These are phyloP conservation scores for Comarum palustre DNA, from an alignment of 306 rosid genomes.

Conservation along the genomic window DNA sequence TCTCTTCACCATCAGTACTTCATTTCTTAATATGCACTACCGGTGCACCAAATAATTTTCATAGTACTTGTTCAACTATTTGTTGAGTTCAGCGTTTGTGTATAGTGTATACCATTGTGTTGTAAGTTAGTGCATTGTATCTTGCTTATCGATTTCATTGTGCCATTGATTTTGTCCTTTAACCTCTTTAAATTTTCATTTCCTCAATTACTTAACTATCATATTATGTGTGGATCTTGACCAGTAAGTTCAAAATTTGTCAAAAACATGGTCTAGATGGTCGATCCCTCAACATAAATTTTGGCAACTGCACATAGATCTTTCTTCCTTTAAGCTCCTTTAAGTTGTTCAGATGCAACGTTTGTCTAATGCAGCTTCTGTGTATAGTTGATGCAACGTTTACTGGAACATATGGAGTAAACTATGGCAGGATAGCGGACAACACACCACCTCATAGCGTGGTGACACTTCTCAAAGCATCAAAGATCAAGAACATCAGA, in stretches of 20 bases:
- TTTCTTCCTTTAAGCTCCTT: neutral
- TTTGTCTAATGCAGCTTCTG: slow-evolving; percentile 13
- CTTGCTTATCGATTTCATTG: neutral
- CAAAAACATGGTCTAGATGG: neutral
- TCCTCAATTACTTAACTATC: neutral
- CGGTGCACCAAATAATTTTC: too few relatives aligned
- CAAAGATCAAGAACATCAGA: slow-evolving; percentile 67
- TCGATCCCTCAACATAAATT: neutral
- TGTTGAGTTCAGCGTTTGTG: neutral
- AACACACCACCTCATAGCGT: slow-evolving; percentile 77
- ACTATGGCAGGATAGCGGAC: slow-evolving; percentile 81
- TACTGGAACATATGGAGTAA: slow-evolving; percentile 80
- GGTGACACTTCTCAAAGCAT: slow-evolving; percentile 81
- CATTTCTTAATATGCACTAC: too few relatives aligned
- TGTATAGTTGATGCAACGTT: slow-evolving; percentile 35
- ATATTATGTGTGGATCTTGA: neutral
- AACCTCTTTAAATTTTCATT: neutral
- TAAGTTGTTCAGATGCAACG: neutral
- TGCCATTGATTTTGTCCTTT: neutral
- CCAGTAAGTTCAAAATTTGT: neutral
- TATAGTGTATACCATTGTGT: neutral
- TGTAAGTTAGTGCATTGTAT: neutral
- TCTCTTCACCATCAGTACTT: slow-evolving; percentile 34
- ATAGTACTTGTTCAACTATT: too few relatives aligned
- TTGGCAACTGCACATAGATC: neutral